A percentile compares a stretch with the other conserved stretches of the same genome.
Evolutionary conservation across 176 grass and related monocot genomes (phyloP).

Genomic region (Eleusine coracana): DNA sequence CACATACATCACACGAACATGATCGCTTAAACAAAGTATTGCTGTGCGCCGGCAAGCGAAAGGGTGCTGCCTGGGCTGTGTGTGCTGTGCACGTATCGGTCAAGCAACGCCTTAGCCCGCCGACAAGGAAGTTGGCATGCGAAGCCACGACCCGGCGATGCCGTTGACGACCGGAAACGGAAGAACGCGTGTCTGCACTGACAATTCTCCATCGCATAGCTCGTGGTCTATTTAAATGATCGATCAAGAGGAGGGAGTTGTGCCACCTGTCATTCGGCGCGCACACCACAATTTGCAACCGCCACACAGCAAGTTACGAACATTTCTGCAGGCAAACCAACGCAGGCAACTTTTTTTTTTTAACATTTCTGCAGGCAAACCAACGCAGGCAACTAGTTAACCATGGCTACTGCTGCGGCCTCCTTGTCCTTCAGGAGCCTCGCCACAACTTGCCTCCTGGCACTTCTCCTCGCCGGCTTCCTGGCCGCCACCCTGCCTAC

Average conservation of each 20-base stretch:
- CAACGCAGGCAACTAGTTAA: not conserved
- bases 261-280: too few relatives aligned
- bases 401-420: not conserved
- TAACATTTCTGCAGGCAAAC: not conserved
- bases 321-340: too few relatives aligned
- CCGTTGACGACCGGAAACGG: not conserved
- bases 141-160: too few relatives aligned
- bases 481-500: not conserved
- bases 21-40: too few relatives aligned
- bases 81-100: not conserved
- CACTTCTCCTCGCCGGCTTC: constrained; percentile 12
- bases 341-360: too few relatives aligned
- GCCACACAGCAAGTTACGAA: not conserved
- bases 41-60: too few relatives aligned
- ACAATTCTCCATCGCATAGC: not conserved
- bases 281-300: not conserved
- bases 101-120: not conserved
- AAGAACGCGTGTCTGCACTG: not conserved
- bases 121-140: not conserved
- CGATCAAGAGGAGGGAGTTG: too few relatives aligned
- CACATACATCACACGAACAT: too few relatives aligned
- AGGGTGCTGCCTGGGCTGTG: too few relatives aligned
- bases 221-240: not conserved
- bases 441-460: constrained; percentile 30
- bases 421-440: not conserved